phyloP scores from a whole-genome alignment of 129 eudicot species.

The Solidago caesia region DNA sequence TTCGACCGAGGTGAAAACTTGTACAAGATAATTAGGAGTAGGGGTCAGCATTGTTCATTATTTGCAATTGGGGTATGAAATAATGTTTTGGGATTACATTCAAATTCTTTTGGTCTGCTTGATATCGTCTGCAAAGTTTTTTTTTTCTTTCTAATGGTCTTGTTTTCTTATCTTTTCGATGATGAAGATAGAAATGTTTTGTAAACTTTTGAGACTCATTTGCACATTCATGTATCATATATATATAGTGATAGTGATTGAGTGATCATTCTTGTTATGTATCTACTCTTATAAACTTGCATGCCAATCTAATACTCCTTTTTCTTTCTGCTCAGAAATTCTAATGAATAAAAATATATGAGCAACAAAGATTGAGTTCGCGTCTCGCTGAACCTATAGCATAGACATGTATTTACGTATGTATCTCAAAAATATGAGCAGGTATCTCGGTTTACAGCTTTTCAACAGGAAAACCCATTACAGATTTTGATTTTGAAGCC shows the following conservation, averaged over 20 bases:
- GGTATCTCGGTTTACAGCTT: constrained; percentile 41
- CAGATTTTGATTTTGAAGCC: constrained; percentile 74
- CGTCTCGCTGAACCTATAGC: constrained; percentile 5
- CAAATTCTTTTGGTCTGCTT: constrained; percentile 37
- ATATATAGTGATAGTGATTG: constrained; percentile 22
- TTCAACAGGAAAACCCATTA: constrained; percentile 81
- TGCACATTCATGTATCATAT: constrained; percentile 40
- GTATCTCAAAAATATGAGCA: constrained; percentile 2
- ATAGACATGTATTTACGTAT: constrained; percentile 15
- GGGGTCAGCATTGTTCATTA: constrained; percentile 38
- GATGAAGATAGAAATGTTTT: constrained; percentile 27
- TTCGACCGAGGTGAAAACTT: constrained; percentile 16
- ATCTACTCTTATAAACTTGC: neutral
- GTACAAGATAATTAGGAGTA: constrained; percentile 41
- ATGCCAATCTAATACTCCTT: neutral
- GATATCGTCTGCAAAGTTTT: constrained; percentile 19
- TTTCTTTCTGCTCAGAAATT: neutral
- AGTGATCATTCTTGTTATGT: constrained; percentile 27
- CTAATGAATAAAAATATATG: neutral
- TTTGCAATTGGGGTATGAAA: constrained; percentile 27
- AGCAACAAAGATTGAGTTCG: neutral
- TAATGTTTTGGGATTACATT: constrained; percentile 32
- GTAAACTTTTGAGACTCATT: constrained; percentile 33
- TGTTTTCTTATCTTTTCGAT: constrained; percentile 10
- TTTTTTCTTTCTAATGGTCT: neutral